These are phyloP conservation scores for Aureobasidium sp. DNA, from an alignment of 2,329 filamentous ascomycete species.

Conservation along the genomic window DNA sequence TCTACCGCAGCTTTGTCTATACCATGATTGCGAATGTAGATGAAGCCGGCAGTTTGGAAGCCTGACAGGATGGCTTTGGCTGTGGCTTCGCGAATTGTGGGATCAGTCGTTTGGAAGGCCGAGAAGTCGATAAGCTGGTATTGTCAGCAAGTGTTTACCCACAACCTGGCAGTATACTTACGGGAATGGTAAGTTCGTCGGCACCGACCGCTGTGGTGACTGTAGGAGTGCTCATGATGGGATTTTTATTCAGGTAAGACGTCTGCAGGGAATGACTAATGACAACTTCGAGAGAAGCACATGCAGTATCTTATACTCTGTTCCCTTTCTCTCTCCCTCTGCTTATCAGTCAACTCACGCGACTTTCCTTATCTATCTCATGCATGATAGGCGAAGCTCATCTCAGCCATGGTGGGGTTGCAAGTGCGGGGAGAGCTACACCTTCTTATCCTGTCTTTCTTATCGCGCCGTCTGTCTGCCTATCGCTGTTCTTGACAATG, in stretches of 20 bases:
- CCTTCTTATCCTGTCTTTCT: slow-evolving; percentile 1
- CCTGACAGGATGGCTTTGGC: slow-evolving; percentile 66
- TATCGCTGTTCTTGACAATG: background rate
- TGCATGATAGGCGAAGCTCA: slow-evolving; percentile 11
- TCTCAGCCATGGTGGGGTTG: background rate
- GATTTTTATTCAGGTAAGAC: slow-evolving; percentile 3
- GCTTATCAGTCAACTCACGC: background rate
- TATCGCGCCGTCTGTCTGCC: background rate
- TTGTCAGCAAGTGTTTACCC: background rate
- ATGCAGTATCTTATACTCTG: background rate
- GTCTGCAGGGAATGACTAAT: background rate
- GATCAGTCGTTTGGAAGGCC: slow-evolving; percentile 58
- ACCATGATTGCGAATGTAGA: slow-evolving; percentile 77
- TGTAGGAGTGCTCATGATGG: slow-evolving; percentile 15
- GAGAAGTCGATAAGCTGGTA: slow-evolving; percentile 63
- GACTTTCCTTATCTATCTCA: background rate
- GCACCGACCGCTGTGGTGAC: slow-evolving; percentile 26
- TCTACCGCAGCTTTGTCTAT: slow-evolving; percentile 46
- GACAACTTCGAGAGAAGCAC: background rate
- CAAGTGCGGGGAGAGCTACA: slow-evolving; percentile 9
- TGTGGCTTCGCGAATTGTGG: slow-evolving; percentile 50
- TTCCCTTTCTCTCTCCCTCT: background rate
- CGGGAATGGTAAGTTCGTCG: slow-evolving; percentile 21
- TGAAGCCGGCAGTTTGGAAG: slow-evolving; percentile 79
- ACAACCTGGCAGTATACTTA: background rate